Evolutionary conservation across 2,329 filamentous ascomycete genomes (phyloP).

Genomic region (Talaromyces piceae): DNA sequence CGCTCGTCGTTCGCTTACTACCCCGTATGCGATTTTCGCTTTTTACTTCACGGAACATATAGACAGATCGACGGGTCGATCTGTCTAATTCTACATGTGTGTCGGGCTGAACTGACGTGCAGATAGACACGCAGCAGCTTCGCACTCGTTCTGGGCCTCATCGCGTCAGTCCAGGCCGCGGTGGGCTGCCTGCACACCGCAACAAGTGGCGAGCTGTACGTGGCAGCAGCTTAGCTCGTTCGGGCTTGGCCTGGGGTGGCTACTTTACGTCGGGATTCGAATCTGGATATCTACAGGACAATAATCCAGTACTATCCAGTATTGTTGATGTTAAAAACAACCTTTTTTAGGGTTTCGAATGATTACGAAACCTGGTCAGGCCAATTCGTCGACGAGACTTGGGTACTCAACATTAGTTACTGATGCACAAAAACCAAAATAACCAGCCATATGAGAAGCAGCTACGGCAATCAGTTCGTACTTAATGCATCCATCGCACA

Average conservation of each 20-base stretch:
- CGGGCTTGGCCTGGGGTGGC: not conserved
- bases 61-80: not conserved
- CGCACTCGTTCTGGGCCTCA: not conserved
- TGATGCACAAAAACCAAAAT: not conserved
- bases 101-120: not conserved
- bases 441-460: not conserved
- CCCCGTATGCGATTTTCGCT: no score
- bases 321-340: no score
- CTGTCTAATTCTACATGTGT: not conserved
- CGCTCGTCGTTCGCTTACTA: no score
- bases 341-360: no score
- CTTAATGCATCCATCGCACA: not conserved
- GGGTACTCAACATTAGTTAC: not conserved
- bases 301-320: no score
- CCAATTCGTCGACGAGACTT: no score
- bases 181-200: not conserved
- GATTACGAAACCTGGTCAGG: no score
- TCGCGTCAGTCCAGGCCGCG: not conserved
- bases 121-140: not conserved
- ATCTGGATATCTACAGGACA: not conserved
- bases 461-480: not conserved
- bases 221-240: not conserved
- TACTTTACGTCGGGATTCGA: not conserved
- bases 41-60: not conserved
- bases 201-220: constrained; percentile 1